Evolutionary conservation across 345 rosid species (phyloP), one percentile per base, ranked within the genome.

Genomic region (Clausena lansium): DNA sequence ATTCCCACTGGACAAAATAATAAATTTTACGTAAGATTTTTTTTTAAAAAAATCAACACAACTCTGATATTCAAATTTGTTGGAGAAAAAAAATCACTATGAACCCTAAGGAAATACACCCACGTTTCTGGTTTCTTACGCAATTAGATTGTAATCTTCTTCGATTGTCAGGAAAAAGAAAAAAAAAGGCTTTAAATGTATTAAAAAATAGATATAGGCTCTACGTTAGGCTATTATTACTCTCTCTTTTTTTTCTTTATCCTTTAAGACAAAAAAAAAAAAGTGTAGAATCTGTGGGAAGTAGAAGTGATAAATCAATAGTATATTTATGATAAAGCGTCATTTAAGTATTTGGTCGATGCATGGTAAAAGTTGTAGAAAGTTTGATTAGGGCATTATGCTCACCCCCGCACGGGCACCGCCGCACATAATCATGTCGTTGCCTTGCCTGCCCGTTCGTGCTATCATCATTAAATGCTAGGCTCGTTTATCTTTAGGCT

Each of bases 381-480:
- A 28, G 41, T 27, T 41, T 61, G 58, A 74, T 74, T 74, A 14
- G 57, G 4, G 57, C 77, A 74, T 74, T 63, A 74, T 60, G 36
- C 63, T 25, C 45, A n/a, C 47, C 32, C 13, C 74, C 61, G 61
- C 74, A 70, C 74, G 74, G 41, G 74, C 61, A 33, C 25, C 38
- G 74, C 74, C 36, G 54, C 54, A 17, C 60, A 1, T 27, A 19
- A 47, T 70, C 36, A 70, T 47, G 14, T 47, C 19, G 73, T 30
- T 45, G 55, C 35, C 57, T 45, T 32, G 67, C 39, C 35, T 15
- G 67, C 66, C 66, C 45, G 20, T 39, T 70, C 38, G 13, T 69
- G 36, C 58, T 28, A 19, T 50, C 73, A 69, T 69, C 59, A 69
- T 69, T 4, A 13, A 25, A 25, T 17, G 57, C n/a, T 2, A 27